These are phyloP conservation scores for Spergularia azorica DNA, from an alignment of 179 eudicot genomes.

Conservation along the genomic window DNA sequence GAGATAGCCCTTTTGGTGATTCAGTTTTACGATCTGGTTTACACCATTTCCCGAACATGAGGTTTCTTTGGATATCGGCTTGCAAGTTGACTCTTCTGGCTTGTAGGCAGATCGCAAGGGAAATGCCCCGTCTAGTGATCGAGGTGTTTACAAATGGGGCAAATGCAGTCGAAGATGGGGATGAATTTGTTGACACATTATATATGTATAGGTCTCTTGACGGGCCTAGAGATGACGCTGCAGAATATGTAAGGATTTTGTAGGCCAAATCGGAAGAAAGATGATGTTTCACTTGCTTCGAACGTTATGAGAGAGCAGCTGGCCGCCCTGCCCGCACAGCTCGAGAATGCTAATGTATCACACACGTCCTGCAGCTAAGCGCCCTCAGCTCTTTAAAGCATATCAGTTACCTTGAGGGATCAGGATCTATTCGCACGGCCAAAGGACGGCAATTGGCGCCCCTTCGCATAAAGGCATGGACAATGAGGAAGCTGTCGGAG, in stretches of 20 bases:
- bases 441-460: slow-evolving; percentile 14
- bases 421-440: slow-evolving; percentile 23
- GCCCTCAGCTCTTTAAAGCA: slow-evolving; percentile 11
- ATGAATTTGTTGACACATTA: slow-evolving; percentile 56
- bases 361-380: slow-evolving; percentile 4
- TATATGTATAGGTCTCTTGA: slow-evolving; percentile 83
- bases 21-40: slow-evolving; percentile 63
- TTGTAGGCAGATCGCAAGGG: slow-evolving; percentile 56
- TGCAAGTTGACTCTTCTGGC: slow-evolving; percentile 71
- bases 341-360: neutral
- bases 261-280: slow-evolving; percentile 26
- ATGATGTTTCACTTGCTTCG: slow-evolving; percentile 1
- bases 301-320: slow-evolving; percentile 1
- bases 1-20: slow-evolving; percentile 92
- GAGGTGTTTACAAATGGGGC: slow-evolving; percentile 51
- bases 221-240: slow-evolving; percentile 75
- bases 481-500: slow-evolving; percentile 20
- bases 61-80: slow-evolving; percentile 88
- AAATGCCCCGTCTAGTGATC: slow-evolving; percentile 66
- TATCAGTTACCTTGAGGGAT: neutral
- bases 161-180: slow-evolving; percentile 34
- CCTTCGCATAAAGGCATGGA: slow-evolving; percentile 4
- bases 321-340: neutral
- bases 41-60: slow-evolving; percentile 75
- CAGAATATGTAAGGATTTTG: slow-evolving; percentile 61